Percentiles rank a stretch among this genome's conserved stretches.
phyloP scores from a whole-genome alignment of 2,329 filamentous ascomycete species.

The Zasmidium cellare region DNA sequence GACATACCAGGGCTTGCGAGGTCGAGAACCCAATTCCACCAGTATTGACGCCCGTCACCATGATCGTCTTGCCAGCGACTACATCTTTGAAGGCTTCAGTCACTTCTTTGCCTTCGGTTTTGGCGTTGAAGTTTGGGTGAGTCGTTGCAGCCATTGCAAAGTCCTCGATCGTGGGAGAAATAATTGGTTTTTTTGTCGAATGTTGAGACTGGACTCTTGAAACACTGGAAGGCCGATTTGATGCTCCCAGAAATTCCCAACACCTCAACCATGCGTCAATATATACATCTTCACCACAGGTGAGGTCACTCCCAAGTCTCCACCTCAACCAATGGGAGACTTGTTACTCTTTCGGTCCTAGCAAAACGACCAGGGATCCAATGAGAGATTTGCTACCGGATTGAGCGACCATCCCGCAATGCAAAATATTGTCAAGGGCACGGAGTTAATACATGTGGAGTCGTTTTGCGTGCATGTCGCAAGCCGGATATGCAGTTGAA shows the following conservation, averaged over 20 bases:
- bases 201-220: too few species aligned
- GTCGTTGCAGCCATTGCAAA: slow-evolving; percentile 1
- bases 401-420: background rate
- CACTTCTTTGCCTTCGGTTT: slow-evolving; percentile 43
- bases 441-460: background rate
- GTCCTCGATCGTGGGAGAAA: background rate
- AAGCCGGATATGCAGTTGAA: too few species aligned
- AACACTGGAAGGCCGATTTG: too few species aligned
- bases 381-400: background rate
- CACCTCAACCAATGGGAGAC: background rate
- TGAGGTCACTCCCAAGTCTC: background rate
- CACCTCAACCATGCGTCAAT: background rate
- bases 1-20: slow-evolving; percentile 38
- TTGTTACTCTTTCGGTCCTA: background rate
- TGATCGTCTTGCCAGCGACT: slow-evolving; percentile 39
- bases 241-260: too few species aligned
- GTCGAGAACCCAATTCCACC: slow-evolving; percentile 38
- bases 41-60: slow-evolving; percentile 38
- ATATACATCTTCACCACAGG: background rate
- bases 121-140: slow-evolving; percentile 1
- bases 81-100: slow-evolving; percentile 37
- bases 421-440: background rate
- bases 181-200: too few species aligned
- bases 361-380: background rate
- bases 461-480: too few species aligned